Evolutionary conservation across 768 basidiomycete genomes (phyloP).

Genomic region (Suillus alpinus): DNA sequence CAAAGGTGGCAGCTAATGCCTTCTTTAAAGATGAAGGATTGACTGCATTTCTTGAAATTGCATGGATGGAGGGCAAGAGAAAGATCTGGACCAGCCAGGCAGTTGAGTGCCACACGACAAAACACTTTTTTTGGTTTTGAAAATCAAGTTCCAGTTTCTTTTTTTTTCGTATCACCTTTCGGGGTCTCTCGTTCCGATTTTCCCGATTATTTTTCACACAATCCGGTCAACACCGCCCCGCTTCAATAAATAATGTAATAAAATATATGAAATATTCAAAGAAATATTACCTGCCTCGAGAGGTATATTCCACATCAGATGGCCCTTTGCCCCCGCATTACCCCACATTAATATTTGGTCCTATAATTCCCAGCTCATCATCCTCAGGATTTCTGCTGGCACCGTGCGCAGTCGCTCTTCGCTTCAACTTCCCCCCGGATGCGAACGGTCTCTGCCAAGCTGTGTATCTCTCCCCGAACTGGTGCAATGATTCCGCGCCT

Average conservation of each 20-base stretch:
- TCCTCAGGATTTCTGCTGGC: neutral
- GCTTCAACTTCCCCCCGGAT: neutral
- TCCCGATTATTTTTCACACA: neutral
- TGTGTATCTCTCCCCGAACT: neutral
- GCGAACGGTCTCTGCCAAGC: neutral
- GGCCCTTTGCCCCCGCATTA: slow-evolving; percentile 8
- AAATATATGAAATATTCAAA: neutral
- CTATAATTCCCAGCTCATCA: neutral
- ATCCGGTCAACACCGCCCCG: neutral
- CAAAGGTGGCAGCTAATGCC: neutral
- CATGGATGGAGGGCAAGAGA: neutral
- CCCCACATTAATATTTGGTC: slow-evolving; percentile 6
- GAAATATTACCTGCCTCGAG: neutral
- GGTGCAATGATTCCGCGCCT: neutral
- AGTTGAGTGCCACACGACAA: neutral
- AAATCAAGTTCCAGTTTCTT: neutral
- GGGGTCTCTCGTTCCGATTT: slow-evolving; percentile 1
- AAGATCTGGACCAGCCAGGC: slow-evolving; percentile 2
- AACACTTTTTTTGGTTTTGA: neutral
- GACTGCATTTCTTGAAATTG: neutral
- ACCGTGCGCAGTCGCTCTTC: neutral
- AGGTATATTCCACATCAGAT: neutral
- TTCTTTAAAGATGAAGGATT: neutral
- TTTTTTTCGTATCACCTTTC: neutral
- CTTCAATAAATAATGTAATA: neutral